Conservation (phyloP, 1,284 basidiomycete genomes). For the Ustilago esculenta region DNA sequence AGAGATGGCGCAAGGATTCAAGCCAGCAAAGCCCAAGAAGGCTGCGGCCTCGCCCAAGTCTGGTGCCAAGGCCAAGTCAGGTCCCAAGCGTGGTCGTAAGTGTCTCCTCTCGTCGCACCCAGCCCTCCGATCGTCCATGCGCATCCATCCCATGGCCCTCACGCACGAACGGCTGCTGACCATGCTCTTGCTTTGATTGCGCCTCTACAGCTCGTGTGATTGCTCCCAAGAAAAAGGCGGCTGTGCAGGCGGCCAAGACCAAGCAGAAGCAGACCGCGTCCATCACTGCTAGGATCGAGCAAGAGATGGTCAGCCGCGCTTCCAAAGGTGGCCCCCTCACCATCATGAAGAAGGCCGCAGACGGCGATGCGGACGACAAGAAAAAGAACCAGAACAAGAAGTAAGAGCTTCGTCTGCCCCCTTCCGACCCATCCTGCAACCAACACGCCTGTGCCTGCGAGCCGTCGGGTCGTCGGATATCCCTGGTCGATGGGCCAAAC, state of each 20-base stretch:
- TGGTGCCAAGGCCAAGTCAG: slow-evolving; percentile 32
- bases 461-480: no score
- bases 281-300: slow-evolving; percentile 48
- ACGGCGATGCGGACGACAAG: slow-evolving; percentile 73
- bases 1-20: slow-evolving; percentile 56
- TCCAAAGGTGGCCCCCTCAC: slow-evolving; percentile 69
- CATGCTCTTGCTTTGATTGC: neutral
- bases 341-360: slow-evolving; percentile 92
- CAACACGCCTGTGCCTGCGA: no score
- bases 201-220: slow-evolving; percentile 44
- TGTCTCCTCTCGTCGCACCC: neutral
- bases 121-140: neutral
- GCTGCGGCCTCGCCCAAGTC: slow-evolving; percentile 29
- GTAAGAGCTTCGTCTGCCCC: no score
- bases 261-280: slow-evolving; percentile 49
- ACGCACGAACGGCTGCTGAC: neutral
- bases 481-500: no score
- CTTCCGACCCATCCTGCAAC: no score
- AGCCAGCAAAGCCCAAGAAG: slow-evolving; percentile 48
- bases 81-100: slow-evolving; percentile 54
- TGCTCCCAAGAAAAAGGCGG: slow-evolving; percentile 47
- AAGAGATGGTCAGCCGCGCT: slow-evolving; percentile 52
- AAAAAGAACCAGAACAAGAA: slow-evolving; percentile 50
- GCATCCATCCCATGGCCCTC: no score
- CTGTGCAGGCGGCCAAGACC: slow-evolving; percentile 39